These are phyloP conservation scores for Somion occarium DNA, from an alignment of 1,284 basidiomycete genomes.

Conservation along the genomic window DNA sequence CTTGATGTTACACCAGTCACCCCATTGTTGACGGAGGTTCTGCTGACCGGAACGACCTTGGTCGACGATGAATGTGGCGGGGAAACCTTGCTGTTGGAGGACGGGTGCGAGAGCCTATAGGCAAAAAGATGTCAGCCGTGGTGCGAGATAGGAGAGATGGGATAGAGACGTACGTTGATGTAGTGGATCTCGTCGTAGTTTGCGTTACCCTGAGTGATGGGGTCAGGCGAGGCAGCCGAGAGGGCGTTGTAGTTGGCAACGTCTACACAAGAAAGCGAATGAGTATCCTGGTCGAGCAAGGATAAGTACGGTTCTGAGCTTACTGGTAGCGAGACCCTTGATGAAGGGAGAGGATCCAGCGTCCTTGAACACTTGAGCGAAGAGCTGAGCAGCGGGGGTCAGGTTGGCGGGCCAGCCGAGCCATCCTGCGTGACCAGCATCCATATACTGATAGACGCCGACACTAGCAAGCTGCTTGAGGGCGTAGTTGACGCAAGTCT, in stretches of 20 bases:
- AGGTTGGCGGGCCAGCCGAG: constrained; percentile 65
- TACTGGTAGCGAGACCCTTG: constrained; percentile 55
- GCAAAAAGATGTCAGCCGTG: background rate
- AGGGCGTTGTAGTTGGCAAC: constrained; percentile 65
- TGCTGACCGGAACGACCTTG: constrained; percentile 60
- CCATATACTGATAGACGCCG: constrained; percentile 56
- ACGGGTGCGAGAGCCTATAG: constrained; percentile 43
- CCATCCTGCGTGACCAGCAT: constrained; percentile 66
- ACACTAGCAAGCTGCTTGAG: constrained; percentile 50
- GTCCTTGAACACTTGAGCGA: constrained; percentile 42
- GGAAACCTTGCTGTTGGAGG: constrained; percentile 44
- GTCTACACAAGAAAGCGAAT: constrained; percentile 25
- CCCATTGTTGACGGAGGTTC: constrained; percentile 53
- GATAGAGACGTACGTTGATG: constrained; percentile 38
- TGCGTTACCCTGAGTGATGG: constrained; percentile 50
- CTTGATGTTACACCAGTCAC: constrained; percentile 57
- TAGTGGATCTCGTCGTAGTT: constrained; percentile 63
- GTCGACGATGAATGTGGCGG: constrained; percentile 61
- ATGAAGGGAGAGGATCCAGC: constrained; percentile 49
- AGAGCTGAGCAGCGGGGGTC: constrained; percentile 51
- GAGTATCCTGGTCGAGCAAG: background rate
- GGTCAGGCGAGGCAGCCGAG: constrained; percentile 47
- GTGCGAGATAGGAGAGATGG: background rate
- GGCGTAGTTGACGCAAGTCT: constrained; percentile 51
- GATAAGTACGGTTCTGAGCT: constrained; percentile 9